Conservation (phyloP, 768 basidiomycete species). For the Lactifluus pinguis region DNA sequence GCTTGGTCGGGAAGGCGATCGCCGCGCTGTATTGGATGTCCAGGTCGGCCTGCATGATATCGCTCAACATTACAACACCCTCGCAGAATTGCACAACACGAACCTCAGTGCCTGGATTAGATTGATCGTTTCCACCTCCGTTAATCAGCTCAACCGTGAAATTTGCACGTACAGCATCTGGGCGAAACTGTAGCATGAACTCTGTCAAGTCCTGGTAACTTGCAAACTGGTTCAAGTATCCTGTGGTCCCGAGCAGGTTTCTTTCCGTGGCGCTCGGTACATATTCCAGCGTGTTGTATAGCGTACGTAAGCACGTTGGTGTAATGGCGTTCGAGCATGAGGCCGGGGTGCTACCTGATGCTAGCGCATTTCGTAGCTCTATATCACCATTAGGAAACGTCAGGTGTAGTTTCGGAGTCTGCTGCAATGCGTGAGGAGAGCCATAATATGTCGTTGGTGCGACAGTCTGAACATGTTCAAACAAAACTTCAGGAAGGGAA, state of each 20-base stretch:
- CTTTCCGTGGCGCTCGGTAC: slow-evolving; percentile 19
- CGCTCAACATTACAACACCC: background rate
- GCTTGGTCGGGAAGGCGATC: no score
- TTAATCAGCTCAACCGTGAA: background rate
- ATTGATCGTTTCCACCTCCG: slow-evolving; percentile 22
- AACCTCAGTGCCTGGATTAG: slow-evolving; percentile 48
- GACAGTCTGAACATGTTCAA: slow-evolving; percentile 35
- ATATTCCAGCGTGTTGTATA: slow-evolving; percentile 30
- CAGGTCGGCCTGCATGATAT: slow-evolving; percentile 24
- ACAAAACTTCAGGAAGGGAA: slow-evolving; percentile 16
- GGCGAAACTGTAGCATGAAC: slow-evolving; percentile 27
- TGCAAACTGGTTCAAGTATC: slow-evolving; percentile 43
- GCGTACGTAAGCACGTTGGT: slow-evolving; percentile 19
- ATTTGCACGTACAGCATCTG: background rate
- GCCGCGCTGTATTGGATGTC: slow-evolving; percentile 31
- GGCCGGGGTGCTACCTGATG: background rate
- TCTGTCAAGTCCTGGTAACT: slow-evolving; percentile 41
- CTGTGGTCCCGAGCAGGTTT: slow-evolving; percentile 32
- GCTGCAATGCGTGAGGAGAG: no score
- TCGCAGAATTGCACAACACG: background rate
- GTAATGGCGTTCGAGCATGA: no score
- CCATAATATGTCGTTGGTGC: slow-evolving; percentile 40
- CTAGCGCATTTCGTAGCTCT: background rate
- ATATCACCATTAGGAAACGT: slow-evolving; percentile 32
- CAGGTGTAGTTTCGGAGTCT: slow-evolving; percentile 20